Evolutionary conservation across 2,329 filamentous ascomycete species (phyloP).

Genomic region (Paecilomyces dactylethromorphus): DNA sequence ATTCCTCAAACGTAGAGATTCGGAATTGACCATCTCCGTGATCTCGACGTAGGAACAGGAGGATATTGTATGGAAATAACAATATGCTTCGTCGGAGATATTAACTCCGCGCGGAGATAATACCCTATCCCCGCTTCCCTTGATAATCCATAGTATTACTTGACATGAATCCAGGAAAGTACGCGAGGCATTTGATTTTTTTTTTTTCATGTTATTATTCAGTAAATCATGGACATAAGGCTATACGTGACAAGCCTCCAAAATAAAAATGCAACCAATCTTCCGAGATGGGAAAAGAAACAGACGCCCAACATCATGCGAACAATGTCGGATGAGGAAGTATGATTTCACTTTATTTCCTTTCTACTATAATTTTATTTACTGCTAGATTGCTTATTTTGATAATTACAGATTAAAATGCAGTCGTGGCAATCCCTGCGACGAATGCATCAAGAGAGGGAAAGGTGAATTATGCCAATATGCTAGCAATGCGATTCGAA

Average conservation of each 20-base stretch:
- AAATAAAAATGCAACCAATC: constrained; percentile 1
- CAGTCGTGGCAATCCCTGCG: constrained; percentile 6
- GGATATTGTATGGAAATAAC: background rate
- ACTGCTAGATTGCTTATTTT: background rate
- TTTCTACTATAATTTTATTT: background rate
- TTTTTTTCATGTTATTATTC: too few species aligned
- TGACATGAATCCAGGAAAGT: too few species aligned
- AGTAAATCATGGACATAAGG: too few species aligned
- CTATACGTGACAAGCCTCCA: background rate
- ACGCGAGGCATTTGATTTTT: too few species aligned
- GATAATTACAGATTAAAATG: constrained; percentile 3
- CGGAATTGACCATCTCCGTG: too few species aligned
- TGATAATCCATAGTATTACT: background rate
- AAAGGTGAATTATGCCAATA: constrained; percentile 4
- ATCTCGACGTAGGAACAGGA: too few species aligned
- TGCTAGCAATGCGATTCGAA: constrained; percentile 6
- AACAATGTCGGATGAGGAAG: constrained; percentile 8
- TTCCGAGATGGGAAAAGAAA: constrained; percentile 6
- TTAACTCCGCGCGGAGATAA: constrained; percentile 3
- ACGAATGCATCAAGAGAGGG: constrained; percentile 4
- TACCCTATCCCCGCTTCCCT: constrained; percentile 1
- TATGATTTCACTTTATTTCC: background rate
- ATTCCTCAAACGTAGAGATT: too few species aligned
- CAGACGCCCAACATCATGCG: constrained; percentile 7
- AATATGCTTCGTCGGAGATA: background rate